Base-by-base conservation (phyloP, 2,329 filamentous ascomycete species). In the Eutypa lata region DNA sequence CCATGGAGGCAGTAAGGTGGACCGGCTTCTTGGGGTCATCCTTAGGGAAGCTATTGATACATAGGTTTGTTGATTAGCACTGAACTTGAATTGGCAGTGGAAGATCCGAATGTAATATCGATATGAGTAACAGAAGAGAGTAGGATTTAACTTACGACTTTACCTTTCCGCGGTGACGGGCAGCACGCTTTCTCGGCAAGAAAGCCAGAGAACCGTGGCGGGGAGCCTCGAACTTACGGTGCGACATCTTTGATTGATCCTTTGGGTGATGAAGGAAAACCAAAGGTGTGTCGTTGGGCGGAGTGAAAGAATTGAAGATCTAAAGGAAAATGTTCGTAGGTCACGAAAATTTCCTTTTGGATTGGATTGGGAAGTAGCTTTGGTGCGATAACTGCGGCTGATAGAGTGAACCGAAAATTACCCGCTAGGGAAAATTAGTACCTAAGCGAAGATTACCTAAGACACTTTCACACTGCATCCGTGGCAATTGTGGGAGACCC, bases 1-100 rank as follows among this genome's bases (percentile, higher is more conserved):
- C 94, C 88, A 97, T 92, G 73, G 91, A 81, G 73, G 94, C 94
- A 63, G 94, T 99, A 72, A 99, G 87, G 86, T 99, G 94, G 77
- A 97, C 91, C 72, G 92, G 90, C 88, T 97, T 96, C 90, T 97
- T 97, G 73, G 91, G 83, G 85, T 99, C 92, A 90, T 99, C 94
- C 89, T 97, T 97, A 75, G 94, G 94, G 88, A 99, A 99, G 80
- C 91, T 95, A 73, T 68, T 53, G 7, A 40, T 11, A n/a, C n/a
- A n/a, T n/a, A n/a, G 49, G 47, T 28, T 58, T 52, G 54, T 14
- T 42, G 18, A 53, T 65, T 48, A 65, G 61, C 38, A 54, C 48
- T 45, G 46, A 47, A 47, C 33, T 54, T 38, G 51, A 52, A 28
- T 55, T 50, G 60, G 38, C 38, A 64, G 59, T 58, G 55, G 61